Conservation (phyloP, 139 green algal species). For the Eudorina sp. region DNA sequence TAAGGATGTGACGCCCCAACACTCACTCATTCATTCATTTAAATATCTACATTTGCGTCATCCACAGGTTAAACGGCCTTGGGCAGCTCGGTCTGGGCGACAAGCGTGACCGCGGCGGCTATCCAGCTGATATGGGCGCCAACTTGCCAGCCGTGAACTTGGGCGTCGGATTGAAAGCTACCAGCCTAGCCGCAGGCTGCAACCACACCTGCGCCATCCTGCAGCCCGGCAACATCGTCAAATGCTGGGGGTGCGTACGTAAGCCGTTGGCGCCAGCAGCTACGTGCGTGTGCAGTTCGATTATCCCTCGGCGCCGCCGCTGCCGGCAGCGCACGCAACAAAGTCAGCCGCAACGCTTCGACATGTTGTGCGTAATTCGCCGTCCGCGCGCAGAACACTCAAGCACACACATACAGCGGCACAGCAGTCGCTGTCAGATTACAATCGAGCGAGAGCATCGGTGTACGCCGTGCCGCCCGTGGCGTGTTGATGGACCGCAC, state of each 20-base stretch:
- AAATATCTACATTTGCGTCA: background rate
- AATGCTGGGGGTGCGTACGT: constrained; percentile 19
- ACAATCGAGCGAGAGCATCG: background rate
- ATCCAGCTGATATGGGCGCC: background rate
- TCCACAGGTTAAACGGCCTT: background rate
- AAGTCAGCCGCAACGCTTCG: background rate
- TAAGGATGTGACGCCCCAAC: too few species aligned
- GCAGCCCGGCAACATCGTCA: constrained; percentile 13
- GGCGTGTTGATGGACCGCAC: too few species aligned
- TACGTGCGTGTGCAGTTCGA: too few species aligned
- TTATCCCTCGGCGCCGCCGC: too few species aligned
- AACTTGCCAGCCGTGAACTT: background rate
- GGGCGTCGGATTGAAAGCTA: background rate
- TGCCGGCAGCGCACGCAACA: background rate
- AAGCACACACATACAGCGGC: background rate
- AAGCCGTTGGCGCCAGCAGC: background rate
- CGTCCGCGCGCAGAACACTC: background rate
- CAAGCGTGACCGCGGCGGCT: background rate
- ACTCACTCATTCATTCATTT: background rate
- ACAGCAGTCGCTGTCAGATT: background rate
- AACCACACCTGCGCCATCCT: background rate
- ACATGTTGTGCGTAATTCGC: background rate
- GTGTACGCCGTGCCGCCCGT: too few species aligned
- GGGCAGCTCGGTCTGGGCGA: background rate
- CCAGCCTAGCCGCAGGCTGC: background rate